A percentile compares a stretch with the other conserved stretches of the same genome.
Evolutionary conservation across 495 filamentous ascomycete genomes (phyloP).

Genomic region (Aspergillus ellipticus): DNA sequence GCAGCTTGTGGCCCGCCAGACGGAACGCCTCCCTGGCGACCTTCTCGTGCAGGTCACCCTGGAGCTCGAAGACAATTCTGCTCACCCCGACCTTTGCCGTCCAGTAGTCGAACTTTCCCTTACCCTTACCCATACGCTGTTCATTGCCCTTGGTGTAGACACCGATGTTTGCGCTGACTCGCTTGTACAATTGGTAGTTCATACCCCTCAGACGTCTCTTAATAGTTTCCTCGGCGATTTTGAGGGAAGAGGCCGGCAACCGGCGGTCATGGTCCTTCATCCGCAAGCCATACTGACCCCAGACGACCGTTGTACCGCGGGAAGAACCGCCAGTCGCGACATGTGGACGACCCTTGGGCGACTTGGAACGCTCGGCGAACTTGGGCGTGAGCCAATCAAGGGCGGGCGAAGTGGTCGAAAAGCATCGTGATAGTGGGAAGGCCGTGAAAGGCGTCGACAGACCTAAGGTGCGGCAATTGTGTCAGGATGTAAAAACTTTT

Average conservation of each 20-base stretch:
- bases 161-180: constrained; percentile 85
- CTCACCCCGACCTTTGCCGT: constrained; percentile 81
- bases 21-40: constrained; percentile 91
- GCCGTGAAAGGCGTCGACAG: constrained; percentile 28
- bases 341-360: constrained; percentile 83
- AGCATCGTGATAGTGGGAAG: constrained; percentile 51
- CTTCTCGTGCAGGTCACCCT: constrained; percentile 89
- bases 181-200: constrained; percentile 87
- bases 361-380: constrained; percentile 70
- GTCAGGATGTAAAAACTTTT: constrained; percentile 19
- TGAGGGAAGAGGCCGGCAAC: constrained; percentile 80
- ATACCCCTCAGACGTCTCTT: constrained; percentile 82
- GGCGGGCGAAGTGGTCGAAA: constrained; percentile 65
- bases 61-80: constrained; percentile 87
- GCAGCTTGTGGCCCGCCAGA: constrained; percentile 91
- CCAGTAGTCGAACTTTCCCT: constrained; percentile 97
- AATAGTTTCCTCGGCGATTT: constrained; percentile 89
- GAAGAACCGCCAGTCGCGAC: constrained; percentile 86
- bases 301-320: constrained; percentile 90
- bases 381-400: constrained; percentile 79
- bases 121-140: constrained; percentile 98
- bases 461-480: constrained; percentile 20
- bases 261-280: constrained; percentile 91
- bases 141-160: constrained; percentile 96
- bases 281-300: constrained; percentile 94